Evolutionary conservation across 768 basidiomycete genomes (phyloP).

Genomic region (Macrolepiota dolichaula): DNA sequence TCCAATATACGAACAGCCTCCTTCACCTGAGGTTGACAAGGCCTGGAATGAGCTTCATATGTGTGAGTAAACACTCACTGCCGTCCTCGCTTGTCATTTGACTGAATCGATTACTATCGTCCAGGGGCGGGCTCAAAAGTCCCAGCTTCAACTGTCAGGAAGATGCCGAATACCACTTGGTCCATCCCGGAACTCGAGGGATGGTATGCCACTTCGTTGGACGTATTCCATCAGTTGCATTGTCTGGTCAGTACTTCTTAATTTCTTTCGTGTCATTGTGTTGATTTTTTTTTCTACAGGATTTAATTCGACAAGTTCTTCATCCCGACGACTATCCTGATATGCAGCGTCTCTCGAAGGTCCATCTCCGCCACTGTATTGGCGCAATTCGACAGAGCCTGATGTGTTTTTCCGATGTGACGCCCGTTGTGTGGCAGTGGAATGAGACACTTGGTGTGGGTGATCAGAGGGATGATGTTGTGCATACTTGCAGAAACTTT

Average conservation of each 20-base stretch:
- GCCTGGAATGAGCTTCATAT: constrained; percentile 18
- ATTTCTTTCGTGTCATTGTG: background rate
- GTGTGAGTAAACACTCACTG: constrained; percentile 12
- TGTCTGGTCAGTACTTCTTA: constrained; percentile 11
- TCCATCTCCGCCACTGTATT: constrained; percentile 21
- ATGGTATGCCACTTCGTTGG: constrained; percentile 18
- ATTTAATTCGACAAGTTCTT: constrained; percentile 17
- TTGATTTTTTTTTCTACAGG: constrained; percentile 7
- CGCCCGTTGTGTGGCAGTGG: constrained; percentile 21
- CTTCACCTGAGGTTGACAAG: constrained; percentile 18
- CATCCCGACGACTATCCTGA: constrained; percentile 15
- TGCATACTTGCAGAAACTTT: constrained; percentile 19
- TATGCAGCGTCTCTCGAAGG: constrained; percentile 5
- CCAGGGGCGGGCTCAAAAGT: constrained; percentile 17
- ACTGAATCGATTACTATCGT: background rate
- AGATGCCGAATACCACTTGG: constrained; percentile 18
- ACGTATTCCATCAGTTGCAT: constrained; percentile 27
- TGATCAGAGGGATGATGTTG: constrained; percentile 11
- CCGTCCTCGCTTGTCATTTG: background rate
- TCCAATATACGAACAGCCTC: constrained; percentile 14
- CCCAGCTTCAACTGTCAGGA: constrained; percentile 16
- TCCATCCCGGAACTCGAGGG: constrained; percentile 20
- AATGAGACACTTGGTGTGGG: background rate
- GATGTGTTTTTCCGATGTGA: constrained; percentile 20
- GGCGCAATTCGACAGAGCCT: constrained; percentile 18